These are phyloP conservation scores for Aspergillus sp. DNA, from an alignment of 2,329 filamentous ascomycete genomes.

Conservation along the genomic window DNA sequence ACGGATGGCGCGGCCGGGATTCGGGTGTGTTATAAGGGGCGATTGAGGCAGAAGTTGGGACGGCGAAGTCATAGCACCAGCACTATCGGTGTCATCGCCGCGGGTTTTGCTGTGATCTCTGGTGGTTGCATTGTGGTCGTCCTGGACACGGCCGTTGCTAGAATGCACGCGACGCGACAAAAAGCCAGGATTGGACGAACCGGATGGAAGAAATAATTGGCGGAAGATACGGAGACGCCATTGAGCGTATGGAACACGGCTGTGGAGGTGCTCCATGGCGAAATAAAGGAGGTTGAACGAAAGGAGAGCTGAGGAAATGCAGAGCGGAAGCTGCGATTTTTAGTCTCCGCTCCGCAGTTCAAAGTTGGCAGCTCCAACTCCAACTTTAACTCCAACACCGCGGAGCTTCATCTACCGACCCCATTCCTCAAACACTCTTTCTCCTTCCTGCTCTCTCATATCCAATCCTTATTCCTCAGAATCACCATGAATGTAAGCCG, in stretches of 20 bases:
- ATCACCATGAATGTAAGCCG: conserved; percentile 25
- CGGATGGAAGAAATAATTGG: conserved; percentile 17
- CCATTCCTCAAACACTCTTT: conserved; percentile 3
- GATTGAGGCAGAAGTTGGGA: conserved; percentile 39
- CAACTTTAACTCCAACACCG: neutral
- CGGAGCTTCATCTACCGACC: conserved; percentile 1
- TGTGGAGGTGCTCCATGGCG: conserved; percentile 28
- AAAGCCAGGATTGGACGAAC: conserved; percentile 6
- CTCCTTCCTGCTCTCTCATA: neutral
- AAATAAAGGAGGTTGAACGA: neutral
- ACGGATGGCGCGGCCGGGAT: conserved; percentile 17
- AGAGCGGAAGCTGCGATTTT: conserved; percentile 4
- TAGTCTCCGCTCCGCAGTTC: conserved; percentile 3
- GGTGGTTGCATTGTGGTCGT: neutral
- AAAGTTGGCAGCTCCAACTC: neutral
- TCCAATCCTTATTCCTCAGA: neutral
- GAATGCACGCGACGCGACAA: conserved; percentile 2
- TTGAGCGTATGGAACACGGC: conserved; percentile 29
- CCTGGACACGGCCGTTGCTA: neutral
- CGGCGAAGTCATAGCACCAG: conserved; percentile 14
- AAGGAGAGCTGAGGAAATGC: conserved; percentile 8
- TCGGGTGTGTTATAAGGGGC: conserved; percentile 29
- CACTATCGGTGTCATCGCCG: neutral
- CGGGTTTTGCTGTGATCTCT: neutral
- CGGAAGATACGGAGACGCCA: conserved; percentile 33